These are phyloP conservation scores for Hemileccinum hortonii DNA, from an alignment of 1,284 basidiomycete genomes.

Conservation along the genomic window DNA sequence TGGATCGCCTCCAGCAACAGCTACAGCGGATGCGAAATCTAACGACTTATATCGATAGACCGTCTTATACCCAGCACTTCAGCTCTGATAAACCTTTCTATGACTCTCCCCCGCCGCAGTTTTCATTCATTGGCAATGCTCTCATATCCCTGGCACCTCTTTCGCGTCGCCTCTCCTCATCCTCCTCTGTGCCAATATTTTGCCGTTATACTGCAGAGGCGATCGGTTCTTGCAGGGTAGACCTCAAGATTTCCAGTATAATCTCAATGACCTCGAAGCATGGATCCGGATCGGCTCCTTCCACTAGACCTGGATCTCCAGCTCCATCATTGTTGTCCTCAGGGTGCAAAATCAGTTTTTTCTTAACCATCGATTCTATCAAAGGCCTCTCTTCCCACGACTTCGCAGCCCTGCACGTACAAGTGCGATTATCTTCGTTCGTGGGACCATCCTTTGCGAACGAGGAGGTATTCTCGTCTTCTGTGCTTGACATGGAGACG, in stretches of 20 bases:
- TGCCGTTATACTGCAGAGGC: slow-evolving; percentile 91
- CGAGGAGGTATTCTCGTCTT: slow-evolving; percentile 83
- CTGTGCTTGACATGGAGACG: slow-evolving; percentile 71
- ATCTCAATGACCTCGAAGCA: slow-evolving; percentile 57
- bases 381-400: slow-evolving; percentile 86
- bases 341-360: slow-evolving; percentile 80
- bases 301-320: slow-evolving; percentile 70
- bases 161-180: slow-evolving; percentile 73
- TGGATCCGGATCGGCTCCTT: slow-evolving; percentile 56
- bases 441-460: slow-evolving; percentile 66
- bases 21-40: slow-evolving; percentile 93
- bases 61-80: slow-evolving; percentile 91
- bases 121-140: slow-evolving; percentile 89
- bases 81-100: slow-evolving; percentile 92
- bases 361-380: slow-evolving; percentile 80
- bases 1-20: slow-evolving; percentile 85
- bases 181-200: slow-evolving; percentile 79
- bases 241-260: slow-evolving; percentile 76
- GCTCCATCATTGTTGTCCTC: slow-evolving; percentile 60
- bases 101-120: slow-evolving; percentile 79
- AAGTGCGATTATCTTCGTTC: slow-evolving; percentile 80
- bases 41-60: slow-evolving; percentile 88
- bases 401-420: slow-evolving; percentile 80
- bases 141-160: slow-evolving; percentile 82
- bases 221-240: slow-evolving; percentile 86